Evolutionary conservation across 2,329 filamentous ascomycete species (phyloP).

Genomic region (Fusarium multiceps): DNA sequence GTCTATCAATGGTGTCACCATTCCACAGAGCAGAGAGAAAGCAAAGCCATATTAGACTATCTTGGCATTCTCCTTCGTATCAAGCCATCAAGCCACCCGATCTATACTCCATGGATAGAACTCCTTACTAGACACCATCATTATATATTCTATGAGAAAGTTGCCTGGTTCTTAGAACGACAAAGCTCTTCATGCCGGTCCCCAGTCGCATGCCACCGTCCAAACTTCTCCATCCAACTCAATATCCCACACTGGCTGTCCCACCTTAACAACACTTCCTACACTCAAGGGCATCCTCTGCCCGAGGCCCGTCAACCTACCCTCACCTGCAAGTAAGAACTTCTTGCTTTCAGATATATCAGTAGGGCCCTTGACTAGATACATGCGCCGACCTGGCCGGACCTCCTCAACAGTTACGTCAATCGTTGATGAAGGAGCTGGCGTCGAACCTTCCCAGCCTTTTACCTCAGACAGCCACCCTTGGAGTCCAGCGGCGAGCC

Average conservation of each 20-base stretch:
- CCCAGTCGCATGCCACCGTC: conserved; percentile 56
- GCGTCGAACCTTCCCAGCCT: conserved; percentile 46
- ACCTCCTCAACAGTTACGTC: conserved; percentile 49
- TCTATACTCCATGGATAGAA: background rate
- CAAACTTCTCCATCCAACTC: conserved; percentile 50
- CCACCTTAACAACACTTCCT: conserved; percentile 50
- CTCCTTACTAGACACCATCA: background rate
- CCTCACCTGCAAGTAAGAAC: conserved; percentile 54
- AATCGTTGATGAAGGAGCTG: conserved; percentile 26
- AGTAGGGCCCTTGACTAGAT: conserved; percentile 45
- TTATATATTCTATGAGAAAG: background rate
- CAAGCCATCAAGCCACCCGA: too few species aligned
- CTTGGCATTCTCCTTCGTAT: background rate
- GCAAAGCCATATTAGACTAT: background rate
- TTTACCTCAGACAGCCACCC: conserved; percentile 56
- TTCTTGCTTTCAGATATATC: conserved; percentile 17
- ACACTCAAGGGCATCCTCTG: conserved; percentile 43
- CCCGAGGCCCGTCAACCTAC: conserved; percentile 52
- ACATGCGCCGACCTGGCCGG: conserved; percentile 50
- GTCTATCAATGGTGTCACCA: background rate
- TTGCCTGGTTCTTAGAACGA: background rate
- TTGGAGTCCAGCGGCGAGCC: conserved; percentile 55
- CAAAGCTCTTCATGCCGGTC: conserved; percentile 25
- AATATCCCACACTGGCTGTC: conserved; percentile 54
- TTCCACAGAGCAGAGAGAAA: background rate